Percentiles rank a stretch among this genome's conserved stretches.
phyloP scores from a whole-genome alignment of 306 rosid species.

The Urtica urens region DNA sequence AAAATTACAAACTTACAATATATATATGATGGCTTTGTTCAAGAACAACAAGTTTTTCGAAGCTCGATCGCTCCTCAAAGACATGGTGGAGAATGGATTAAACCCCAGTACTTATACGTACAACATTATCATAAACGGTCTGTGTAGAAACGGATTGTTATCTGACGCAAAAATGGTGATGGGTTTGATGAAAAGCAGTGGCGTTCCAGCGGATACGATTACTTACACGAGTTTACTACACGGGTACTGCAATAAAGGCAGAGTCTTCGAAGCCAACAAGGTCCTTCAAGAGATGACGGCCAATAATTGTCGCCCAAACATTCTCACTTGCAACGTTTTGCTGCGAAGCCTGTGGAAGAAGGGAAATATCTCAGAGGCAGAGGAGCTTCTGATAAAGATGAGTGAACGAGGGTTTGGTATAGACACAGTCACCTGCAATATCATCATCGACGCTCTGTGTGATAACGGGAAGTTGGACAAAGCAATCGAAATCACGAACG shows the following conservation, averaged over 20 bases:
- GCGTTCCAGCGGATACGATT: conserved; percentile 52
- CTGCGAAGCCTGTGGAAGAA: conserved; percentile 87
- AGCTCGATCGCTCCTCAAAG: conserved; percentile 52
- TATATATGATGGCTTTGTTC: conserved; percentile 63
- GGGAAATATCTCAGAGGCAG: conserved; percentile 69
- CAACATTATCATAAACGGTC: conserved; percentile 65
- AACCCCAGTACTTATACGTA: conserved; percentile 54
- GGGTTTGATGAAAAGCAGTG: conserved; percentile 44
- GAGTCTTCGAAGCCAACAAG: conserved; percentile 55
- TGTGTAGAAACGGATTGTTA: conserved; percentile 58
- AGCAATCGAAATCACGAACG: conserved; percentile 61
- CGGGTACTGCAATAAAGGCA: conserved; percentile 70
- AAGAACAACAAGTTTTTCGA: conserved; percentile 50
- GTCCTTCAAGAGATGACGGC: conserved; percentile 64
- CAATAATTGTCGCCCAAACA: conserved; percentile 57
- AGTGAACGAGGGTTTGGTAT: conserved; percentile 52
- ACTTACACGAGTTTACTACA: conserved; percentile 63
- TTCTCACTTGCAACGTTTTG: conserved; percentile 71
- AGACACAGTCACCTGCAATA: conserved; percentile 79
- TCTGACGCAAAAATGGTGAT: conserved; percentile 58
- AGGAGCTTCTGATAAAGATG: conserved; percentile 69
- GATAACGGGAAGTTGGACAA: conserved; percentile 67
- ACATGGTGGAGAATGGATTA: conserved; percentile 49
- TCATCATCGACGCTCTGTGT: conserved; percentile 73
- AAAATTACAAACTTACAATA: conserved; percentile 55